A percentile compares a stretch with the other conserved stretches of the same genome.
phyloP scores from a whole-genome alignment of 306 rosid genomes.

The Ormosia semicastrata region DNA sequence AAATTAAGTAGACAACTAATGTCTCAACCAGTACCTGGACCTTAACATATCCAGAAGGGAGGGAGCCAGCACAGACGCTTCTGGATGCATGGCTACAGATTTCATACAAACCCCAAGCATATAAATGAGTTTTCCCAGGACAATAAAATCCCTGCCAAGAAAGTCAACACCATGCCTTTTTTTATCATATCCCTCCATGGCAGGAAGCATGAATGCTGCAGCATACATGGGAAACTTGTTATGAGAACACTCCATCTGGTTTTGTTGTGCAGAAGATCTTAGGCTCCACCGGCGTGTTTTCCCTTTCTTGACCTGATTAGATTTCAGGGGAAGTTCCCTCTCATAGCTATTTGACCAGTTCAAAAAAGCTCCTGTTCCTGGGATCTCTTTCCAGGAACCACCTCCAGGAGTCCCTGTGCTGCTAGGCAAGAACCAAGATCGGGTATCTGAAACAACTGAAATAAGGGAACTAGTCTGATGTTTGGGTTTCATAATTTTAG shows the following conservation, averaged over 20 bases:
- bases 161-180: constrained; percentile 91
- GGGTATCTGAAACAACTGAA: constrained; percentile 68
- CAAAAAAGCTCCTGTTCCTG: constrained; percentile 61
- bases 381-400: constrained; percentile 80
- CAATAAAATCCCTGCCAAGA: constrained; percentile 87
- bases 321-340: constrained; percentile 78
- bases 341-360: constrained; percentile 85
- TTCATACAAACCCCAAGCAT: constrained; percentile 96
- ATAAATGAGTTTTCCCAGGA: constrained; percentile 81
- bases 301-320: constrained; percentile 68
- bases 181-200: constrained; percentile 93
- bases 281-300: constrained; percentile 84
- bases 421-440: constrained; percentile 92
- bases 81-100: constrained; percentile 95
- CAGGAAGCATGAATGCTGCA: constrained; percentile 97
- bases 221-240: constrained; percentile 94
- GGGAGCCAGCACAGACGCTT: constrained; percentile 78
- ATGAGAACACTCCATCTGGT: constrained; percentile 64
- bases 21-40: constrained; percentile 59
- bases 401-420: constrained; percentile 73
- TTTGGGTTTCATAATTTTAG: constrained; percentile 57
- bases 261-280: constrained; percentile 44
- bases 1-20: constrained; percentile 18
- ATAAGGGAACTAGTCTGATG: constrained; percentile 59
- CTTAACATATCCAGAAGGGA: constrained; percentile 80